A percentile compares a stretch with the other conserved stretches of the same genome.
These are phyloP conservation scores for Avena sativa DNA, from an alignment of 176 grass and related monocot genomes.

Conservation along the genomic window DNA sequence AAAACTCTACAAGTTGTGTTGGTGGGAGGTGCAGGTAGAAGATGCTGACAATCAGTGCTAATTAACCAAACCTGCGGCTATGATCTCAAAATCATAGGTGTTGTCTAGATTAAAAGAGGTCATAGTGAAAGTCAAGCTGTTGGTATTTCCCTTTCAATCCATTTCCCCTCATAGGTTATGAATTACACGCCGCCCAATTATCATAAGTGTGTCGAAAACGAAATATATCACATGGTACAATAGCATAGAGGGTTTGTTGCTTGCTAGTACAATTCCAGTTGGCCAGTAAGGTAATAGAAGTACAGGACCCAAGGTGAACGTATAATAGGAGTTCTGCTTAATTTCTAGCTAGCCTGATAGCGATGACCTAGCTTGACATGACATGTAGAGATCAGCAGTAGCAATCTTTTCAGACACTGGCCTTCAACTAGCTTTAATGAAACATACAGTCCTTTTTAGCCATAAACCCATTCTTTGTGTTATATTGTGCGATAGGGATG, in stretches of 20 bases:
- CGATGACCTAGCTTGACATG: constrained; percentile 17
- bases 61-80: constrained; percentile 25
- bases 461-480: neutral
- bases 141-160: constrained; percentile 34
- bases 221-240: neutral
- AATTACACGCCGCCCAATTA: neutral
- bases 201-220: neutral
- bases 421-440: constrained; percentile 35
- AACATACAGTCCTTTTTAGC: neutral
- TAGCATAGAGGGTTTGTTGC: neutral
- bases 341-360: constrained; percentile 27
- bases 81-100: neutral
- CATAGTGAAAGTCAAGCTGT: constrained; percentile 18
- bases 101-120: neutral
- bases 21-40: constrained; percentile 36
- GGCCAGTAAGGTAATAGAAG: neutral
- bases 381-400: constrained; percentile 15
- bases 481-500: constrained; percentile 3
- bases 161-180: neutral
- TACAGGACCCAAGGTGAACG: neutral
- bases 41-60: neutral
- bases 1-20: too few relatives aligned
- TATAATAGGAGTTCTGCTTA: neutral
- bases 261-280: constrained; percentile 28
- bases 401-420: constrained; percentile 40